Evolutionary conservation across 2,329 filamentous ascomycete species (phyloP).

Genomic region (Cladobotryum mycophilum): DNA sequence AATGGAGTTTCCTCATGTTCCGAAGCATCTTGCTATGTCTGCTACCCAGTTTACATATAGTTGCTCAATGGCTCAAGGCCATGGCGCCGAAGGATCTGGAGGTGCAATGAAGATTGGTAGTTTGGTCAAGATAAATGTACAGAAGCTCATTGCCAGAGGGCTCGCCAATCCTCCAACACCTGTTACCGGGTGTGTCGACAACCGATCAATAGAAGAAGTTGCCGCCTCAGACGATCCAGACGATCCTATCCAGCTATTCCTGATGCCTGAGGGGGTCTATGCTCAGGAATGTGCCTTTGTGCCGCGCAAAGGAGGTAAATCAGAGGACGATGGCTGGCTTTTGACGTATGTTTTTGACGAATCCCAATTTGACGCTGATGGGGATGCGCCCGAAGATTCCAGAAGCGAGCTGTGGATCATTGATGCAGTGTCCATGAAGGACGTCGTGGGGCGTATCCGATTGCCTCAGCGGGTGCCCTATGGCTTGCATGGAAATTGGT

Average conservation of each 20-base stretch:
- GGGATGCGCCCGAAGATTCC: conserved; percentile 37
- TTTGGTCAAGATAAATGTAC: conserved; percentile 55
- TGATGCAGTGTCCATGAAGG: conserved; percentile 55
- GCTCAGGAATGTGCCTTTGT: conserved; percentile 65
- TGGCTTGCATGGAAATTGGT: conserved; percentile 60
- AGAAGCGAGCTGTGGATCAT: conserved; percentile 63
- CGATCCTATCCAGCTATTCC: conserved; percentile 57
- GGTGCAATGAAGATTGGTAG: conserved; percentile 61
- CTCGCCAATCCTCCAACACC: conserved; percentile 36
- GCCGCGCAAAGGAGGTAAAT: conserved; percentile 30
- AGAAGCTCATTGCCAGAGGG: conserved; percentile 47
- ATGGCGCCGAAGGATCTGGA: conserved; percentile 51
- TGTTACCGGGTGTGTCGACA: conserved; percentile 58
- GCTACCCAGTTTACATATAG: conserved; percentile 58
- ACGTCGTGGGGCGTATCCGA: conserved; percentile 50
- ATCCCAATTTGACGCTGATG: conserved; percentile 48
- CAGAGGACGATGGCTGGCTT: conserved; percentile 62
- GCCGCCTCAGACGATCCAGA: conserved; percentile 35
- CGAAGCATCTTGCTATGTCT: conserved; percentile 49
- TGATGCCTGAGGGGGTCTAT: conserved; percentile 53
- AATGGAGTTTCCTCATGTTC: conserved; percentile 61
- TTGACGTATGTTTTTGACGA: conserved; percentile 68
- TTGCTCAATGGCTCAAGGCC: conserved; percentile 52
- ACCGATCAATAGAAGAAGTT: conserved; percentile 46
- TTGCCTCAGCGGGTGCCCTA: conserved; percentile 65